Evolutionary conservation across 2,329 filamentous ascomycete genomes (phyloP), one percentile per base, ranked within the genome.

Genomic region (Tolypocladium tundrense): DNA sequence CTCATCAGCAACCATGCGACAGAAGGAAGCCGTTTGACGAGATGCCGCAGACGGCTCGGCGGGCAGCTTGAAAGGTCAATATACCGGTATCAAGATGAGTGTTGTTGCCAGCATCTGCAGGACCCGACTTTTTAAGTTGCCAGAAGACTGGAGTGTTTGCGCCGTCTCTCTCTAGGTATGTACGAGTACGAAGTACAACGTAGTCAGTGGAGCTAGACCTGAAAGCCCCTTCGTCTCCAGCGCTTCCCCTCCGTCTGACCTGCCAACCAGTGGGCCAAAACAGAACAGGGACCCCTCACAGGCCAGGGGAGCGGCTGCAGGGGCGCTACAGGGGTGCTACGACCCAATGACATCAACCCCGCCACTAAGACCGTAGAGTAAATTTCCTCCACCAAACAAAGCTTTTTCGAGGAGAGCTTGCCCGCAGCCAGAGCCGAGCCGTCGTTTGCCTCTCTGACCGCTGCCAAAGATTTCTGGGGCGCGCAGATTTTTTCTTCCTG

Each of bases 261-360:
- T 27, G 21, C 43, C 43, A 48, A 48, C 43, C 43, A 48, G 43
- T 13, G 24, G 43, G n/a, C 14, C 45, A 31, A 31, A 48, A 19
- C 45, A 27, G 24, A 4, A 13, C 24, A 14, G 43, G 43, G 31
- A 1, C 45, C 45, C 45, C 27, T 33, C n/a, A 27, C 31, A 19
- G 27, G 24, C 27, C 27, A 33, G 45, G n/a, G 27, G 3, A 39
- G 35, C 31, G 19, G 45, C n/a, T 27, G 24, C 24, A 27, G 24
- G 3, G 24, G 24, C 3, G 27, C 27, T 52, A 43, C 57, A 53
- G 43, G 53, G 45, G 33, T 48, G n/a, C 16, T 13, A 39, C 37
- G 41, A 16, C n/a, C 45, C 40, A 54, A 58, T 56, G 45, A 59
- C 56, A 60, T 57, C 52, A 62, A 57, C 60, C 58, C 37, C 57